A percentile compares a stretch with the other conserved stretches of the same genome.
These are phyloP conservation scores for Penicillium tannophilum DNA, from an alignment of 495 filamentous ascomycete genomes.

Conservation along the genomic window DNA sequence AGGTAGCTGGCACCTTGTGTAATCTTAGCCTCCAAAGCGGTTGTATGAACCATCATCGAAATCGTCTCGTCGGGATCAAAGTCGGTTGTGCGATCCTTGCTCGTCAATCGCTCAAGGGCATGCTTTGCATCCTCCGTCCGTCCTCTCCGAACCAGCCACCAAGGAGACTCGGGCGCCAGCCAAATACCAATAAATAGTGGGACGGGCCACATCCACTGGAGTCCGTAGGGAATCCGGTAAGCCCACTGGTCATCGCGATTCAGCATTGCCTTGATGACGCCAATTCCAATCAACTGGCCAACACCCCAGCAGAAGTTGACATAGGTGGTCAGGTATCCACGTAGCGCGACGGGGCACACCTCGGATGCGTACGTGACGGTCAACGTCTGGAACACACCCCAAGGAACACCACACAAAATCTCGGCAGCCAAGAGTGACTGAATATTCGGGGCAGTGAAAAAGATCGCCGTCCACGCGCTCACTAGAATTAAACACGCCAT, in stretches of 20 bases:
- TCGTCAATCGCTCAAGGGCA: constrained; percentile 67
- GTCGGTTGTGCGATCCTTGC: constrained; percentile 52
- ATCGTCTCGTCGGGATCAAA: constrained; percentile 77
- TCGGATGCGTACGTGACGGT: constrained; percentile 83
- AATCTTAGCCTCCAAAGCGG: constrained; percentile 70
- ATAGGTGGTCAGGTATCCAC: constrained; percentile 75
- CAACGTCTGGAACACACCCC: constrained; percentile 81
- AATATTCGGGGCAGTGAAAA: constrained; percentile 74
- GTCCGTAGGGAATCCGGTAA: constrained; percentile 68
- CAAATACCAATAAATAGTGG: constrained; percentile 71
- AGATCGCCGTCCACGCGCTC: constrained; percentile 71
- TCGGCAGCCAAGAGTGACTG: constrained; percentile 69
- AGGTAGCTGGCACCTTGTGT: constrained; percentile 68
- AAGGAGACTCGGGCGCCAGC: constrained; percentile 76
- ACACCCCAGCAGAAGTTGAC: constrained; percentile 84
- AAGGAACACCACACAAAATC: constrained; percentile 77
- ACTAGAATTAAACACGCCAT: constrained; percentile 66
- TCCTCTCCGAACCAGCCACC: constrained; percentile 79
- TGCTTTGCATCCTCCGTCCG: constrained; percentile 67
- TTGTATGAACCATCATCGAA: constrained; percentile 84
- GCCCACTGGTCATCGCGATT: constrained; percentile 62
- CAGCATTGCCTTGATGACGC: constrained; percentile 69
- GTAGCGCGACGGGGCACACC: constrained; percentile 71
- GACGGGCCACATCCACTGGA: constrained; percentile 87
- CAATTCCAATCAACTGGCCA: constrained; percentile 74